Evolutionary conservation across 2,329 filamentous ascomycete species (phyloP).

Genomic region (Pseudocercospora vitis): DNA sequence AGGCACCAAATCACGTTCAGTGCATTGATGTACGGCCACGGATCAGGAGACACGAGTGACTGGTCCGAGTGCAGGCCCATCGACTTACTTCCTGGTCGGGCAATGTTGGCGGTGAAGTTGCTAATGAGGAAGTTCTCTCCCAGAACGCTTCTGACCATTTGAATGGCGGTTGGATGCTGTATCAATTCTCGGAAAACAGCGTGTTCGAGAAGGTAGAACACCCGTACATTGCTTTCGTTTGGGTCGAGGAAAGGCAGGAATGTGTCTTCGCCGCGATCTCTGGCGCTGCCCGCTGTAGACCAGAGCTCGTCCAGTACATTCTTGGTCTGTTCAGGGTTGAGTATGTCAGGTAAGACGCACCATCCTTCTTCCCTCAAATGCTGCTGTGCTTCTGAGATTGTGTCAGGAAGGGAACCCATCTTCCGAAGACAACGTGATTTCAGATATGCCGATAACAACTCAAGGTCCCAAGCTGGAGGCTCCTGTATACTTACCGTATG

Average conservation of each 20-base stretch:
- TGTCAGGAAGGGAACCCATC: not conserved
- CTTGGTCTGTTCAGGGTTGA: constrained; percentile 11
- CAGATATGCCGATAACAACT: not conserved
- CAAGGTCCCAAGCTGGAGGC: not conserved
- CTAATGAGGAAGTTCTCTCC: constrained; percentile 17
- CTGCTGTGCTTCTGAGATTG: constrained; percentile 7
- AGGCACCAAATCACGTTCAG: constrained; percentile 18
- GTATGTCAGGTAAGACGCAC: constrained; percentile 17
- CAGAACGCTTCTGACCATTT: constrained; percentile 15
- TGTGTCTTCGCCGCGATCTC: constrained; percentile 15
- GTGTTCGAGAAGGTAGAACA: constrained; percentile 18
- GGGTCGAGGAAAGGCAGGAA: constrained; percentile 15
- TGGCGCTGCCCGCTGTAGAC: constrained; percentile 2
- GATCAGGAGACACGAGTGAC: constrained; percentile 13
- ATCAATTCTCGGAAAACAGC: constrained; percentile 13
- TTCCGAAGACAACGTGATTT: not conserved
- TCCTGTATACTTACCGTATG: not conserved
- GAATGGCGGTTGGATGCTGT: constrained; percentile 9
- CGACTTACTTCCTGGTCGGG: constrained; percentile 14
- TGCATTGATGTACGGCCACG: constrained; percentile 10
- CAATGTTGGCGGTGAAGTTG: constrained; percentile 19
- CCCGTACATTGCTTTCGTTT: constrained; percentile 10
- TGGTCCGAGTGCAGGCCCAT: constrained; percentile 17
- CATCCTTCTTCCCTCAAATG: constrained; percentile 12
- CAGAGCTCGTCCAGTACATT: constrained; percentile 14